Evolutionary conservation across 805 yeast genomes (phyloP), one percentile per base, ranked within the genome.

Genomic region (Ogataea glucozyma): DNA sequence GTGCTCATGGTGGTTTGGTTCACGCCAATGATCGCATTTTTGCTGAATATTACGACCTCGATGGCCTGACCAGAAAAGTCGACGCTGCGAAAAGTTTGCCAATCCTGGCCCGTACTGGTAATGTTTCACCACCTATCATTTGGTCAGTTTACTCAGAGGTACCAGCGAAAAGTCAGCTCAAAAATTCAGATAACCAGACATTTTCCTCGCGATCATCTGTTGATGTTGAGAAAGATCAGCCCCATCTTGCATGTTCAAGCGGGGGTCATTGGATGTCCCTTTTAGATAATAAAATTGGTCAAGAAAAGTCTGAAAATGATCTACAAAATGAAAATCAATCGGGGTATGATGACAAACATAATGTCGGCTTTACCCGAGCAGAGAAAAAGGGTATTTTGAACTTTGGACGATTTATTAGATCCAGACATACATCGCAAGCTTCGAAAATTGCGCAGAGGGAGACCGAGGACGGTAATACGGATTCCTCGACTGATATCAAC

Each of bases 371-470:
- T 12, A 10, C 26, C 2, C 22, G 24, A 14, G 21, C 10, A 6
- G 45, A 42, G 22, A 46, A 37, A 12, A 43, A 36, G 27, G 42
- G 52, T 3, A 18, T 48, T 4, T 40, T 48, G 31, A 45, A 40
- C 6, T 33, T 48, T 3, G 42, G 49, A 2, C 31, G 49, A 14
- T 37, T 48, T 20, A 48, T 48, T 7, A 19, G 51, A 14, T 41
- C 48, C 4, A 33, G 35, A 6, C 30, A 38, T 21, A 16, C 18
- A 3, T 26, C 21, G 4, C 16, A 16, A n/a, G n/a, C 16, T 16
- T 22, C 27, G 3, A 43, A 26, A 11, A 21, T 32, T 33, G 24
- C 10, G 41, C 26, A 2, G 44, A 41, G 20, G 44, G 40, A 13
- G 40, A 37, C 8, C n/a, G 47, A 41, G 9, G 34, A 23, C 7